Conservation (phyloP, 1,139 yeast species). For the Candida albicans region DNA sequence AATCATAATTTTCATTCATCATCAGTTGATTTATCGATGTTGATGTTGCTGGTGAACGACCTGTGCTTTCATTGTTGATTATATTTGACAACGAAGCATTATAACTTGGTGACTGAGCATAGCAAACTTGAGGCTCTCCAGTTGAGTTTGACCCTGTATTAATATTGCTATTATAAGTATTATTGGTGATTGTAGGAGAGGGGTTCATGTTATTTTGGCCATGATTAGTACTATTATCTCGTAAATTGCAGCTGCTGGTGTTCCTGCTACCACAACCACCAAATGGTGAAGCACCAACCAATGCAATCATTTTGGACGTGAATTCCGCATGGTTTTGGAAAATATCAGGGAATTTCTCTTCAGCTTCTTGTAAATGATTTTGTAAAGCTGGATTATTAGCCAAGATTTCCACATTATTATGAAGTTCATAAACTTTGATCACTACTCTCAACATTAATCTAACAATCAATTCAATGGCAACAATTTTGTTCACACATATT, state of each 20-base stretch:
- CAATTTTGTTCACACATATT: constrained; percentile 13
- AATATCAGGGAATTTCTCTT: constrained; percentile 28
- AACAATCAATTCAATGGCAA: constrained; percentile 21
- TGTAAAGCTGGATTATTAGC: constrained; percentile 16
- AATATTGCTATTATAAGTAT: too few species aligned
- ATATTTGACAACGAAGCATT: constrained; percentile 29
- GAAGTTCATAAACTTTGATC: constrained; percentile 18
- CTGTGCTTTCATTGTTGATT: constrained; percentile 9
- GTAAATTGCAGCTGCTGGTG: background rate
- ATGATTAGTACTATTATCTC: background rate
- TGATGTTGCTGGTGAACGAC: background rate
- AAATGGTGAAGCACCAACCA: constrained; percentile 19
- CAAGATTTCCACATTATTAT: constrained; percentile 10
- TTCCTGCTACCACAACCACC: constrained; percentile 1
- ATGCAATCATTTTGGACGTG: constrained; percentile 13
- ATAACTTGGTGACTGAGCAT: constrained; percentile 20
- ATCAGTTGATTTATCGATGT: background rate
- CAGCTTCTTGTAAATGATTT: constrained; percentile 24
- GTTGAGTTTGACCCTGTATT: background rate
- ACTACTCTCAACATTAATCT: constrained; percentile 24
- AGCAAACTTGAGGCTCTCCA: constrained; percentile 5
- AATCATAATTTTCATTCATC: constrained; percentile 10
- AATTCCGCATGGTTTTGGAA: constrained; percentile 13
- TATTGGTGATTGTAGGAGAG: too few species aligned
- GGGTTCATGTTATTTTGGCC: constrained; percentile 3